phyloP scores from a whole-genome alignment of 371 early-diverging fungal species.

The Mucor plumbeus region DNA sequence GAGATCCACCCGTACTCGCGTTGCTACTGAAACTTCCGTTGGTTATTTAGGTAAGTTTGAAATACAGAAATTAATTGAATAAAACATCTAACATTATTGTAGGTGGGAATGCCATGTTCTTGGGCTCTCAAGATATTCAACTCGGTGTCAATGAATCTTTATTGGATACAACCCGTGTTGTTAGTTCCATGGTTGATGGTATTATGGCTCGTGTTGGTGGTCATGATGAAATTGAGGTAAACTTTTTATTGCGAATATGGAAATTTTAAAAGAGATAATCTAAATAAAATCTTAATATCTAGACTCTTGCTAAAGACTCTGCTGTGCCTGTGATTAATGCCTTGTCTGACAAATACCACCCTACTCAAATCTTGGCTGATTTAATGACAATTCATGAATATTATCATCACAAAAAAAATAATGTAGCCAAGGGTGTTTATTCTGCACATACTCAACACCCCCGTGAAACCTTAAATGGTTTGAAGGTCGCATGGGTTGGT shows the following conservation, averaged over 20 bases:
- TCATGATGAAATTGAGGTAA: conserved; percentile 87
- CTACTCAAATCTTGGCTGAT: conserved; percentile 96
- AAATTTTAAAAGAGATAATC: conserved; percentile 8
- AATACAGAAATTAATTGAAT: not conserved
- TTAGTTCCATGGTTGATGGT: conserved; percentile 93
- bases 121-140: conserved; percentile 94
- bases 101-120: conserved; percentile 95
- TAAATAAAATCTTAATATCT: conserved; percentile 9
- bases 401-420: conserved; percentile 38
- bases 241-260: not conserved
- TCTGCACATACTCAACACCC: conserved; percentile 55
- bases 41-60: conserved; percentile 71
- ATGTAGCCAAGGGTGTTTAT: conserved; percentile 40
- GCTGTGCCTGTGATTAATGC: conserved; percentile 95
- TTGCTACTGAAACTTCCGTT: conserved; percentile 93
- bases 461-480: conserved; percentile 62
- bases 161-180: conserved; percentile 86
- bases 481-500: conserved; percentile 94
- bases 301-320: conserved; percentile 84
- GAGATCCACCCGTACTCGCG: conserved; percentile 93
- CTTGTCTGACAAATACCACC: conserved; percentile 91
- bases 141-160: conserved; percentile 92
- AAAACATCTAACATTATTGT: not conserved
- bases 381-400: conserved; percentile 91
- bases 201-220: conserved; percentile 92